Evolutionary conservation across 1,284 basidiomycete genomes (phyloP).

Genomic region (Mycosarcoma mackinlayi): DNA sequence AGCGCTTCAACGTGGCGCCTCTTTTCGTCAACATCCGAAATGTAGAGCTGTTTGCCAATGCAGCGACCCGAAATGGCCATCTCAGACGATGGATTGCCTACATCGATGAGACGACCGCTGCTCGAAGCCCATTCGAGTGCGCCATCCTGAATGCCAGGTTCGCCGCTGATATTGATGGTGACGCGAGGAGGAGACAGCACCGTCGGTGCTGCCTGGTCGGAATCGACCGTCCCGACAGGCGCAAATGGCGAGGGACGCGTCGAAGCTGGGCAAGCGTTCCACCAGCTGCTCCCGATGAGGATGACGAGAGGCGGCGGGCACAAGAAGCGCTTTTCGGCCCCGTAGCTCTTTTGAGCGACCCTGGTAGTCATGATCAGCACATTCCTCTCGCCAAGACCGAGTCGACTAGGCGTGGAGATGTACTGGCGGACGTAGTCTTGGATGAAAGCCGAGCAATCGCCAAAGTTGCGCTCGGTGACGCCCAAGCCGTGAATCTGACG

Average conservation of each 20-base stretch:
- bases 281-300: conserved; percentile 94
- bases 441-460: conserved; percentile 57
- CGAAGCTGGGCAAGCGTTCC: conserved; percentile 71
- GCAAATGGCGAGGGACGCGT: conserved; percentile 65
- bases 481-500: conserved; percentile 36
- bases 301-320: conserved; percentile 95
- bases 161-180: conserved; percentile 89
- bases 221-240: conserved; percentile 14
- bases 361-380: conserved; percentile 95
- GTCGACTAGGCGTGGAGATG: conserved; percentile 82
- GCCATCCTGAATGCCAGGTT: conserved; percentile 82
- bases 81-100: conserved; percentile 72
- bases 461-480: conserved; percentile 36
- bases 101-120: conserved; percentile 82
- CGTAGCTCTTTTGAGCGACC: conserved; percentile 96
- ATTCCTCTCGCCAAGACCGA: conserved; percentile 90
- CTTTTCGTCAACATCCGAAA: conserved; percentile 77
- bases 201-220: conserved; percentile 68
- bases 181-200: conserved; percentile 83
- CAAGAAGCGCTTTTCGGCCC: conserved; percentile 94
- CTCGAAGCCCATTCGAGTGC: conserved; percentile 85
- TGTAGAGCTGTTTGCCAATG: conserved; percentile 89
- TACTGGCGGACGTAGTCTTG: conserved; percentile 71
- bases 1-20: conserved; percentile 58
- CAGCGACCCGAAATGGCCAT: conserved; percentile 75